These are phyloP conservation scores for Nigrospora sphaerica DNA, from an alignment of 2,329 filamentous ascomycete genomes.

Conservation along the genomic window DNA sequence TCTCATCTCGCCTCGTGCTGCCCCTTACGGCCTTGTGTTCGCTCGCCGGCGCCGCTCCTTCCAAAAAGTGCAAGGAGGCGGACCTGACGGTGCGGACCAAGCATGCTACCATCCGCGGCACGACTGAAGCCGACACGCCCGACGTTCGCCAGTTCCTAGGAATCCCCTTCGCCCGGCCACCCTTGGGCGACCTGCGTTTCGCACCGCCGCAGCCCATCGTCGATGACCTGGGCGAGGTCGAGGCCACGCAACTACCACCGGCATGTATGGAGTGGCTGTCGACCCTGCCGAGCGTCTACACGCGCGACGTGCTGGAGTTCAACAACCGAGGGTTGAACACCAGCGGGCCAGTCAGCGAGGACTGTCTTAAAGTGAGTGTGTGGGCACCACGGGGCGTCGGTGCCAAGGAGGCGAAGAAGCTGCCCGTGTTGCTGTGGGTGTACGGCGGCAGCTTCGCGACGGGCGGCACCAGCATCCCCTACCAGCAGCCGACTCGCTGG, in stretches of 20 bases:
- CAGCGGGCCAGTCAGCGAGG: conserved; percentile 5
- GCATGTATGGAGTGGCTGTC: conserved; percentile 14
- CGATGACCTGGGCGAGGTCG: conserved; percentile 5
- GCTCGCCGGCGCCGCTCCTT: no score
- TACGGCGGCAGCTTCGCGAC: conserved; percentile 29
- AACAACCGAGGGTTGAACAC: conserved; percentile 15
- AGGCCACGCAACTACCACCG: conserved; percentile 9
- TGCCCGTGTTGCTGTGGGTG: conserved; percentile 1
- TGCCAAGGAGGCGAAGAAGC: background rate
- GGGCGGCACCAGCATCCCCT: conserved; percentile 28
- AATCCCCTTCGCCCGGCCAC: conserved; percentile 21
- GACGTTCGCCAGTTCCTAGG: conserved; percentile 16
- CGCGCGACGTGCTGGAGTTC: conserved; percentile 12
- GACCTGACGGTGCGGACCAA: background rate
- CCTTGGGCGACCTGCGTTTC: conserved; percentile 16
- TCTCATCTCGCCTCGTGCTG: no score
- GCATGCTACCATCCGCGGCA: background rate
- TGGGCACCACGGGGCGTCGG: background rate
- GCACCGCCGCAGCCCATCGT: conserved; percentile 11
- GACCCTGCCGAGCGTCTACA: conserved; percentile 2
- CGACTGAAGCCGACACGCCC: background rate
- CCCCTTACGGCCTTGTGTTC: no score
- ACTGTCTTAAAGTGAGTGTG: background rate
- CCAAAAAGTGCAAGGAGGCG: no score
- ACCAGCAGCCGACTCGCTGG: conserved; percentile 28